Conservation (phyloP, 106 monocot species). For the Allium cepa region DNA sequence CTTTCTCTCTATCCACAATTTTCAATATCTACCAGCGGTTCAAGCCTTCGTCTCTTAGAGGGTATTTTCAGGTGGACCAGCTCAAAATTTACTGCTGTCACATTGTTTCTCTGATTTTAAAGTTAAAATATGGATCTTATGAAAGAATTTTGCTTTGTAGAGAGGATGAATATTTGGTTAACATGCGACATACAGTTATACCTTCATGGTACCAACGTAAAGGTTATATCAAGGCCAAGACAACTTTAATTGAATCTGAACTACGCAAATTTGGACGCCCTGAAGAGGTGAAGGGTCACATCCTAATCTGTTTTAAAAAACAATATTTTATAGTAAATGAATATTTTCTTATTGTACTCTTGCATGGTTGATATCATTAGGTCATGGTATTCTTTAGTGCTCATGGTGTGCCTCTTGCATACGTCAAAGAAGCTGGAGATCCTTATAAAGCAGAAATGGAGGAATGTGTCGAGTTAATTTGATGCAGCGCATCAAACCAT, state of each 20-base stretch:
- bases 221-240: constrained; percentile 87
- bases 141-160: constrained; percentile 32
- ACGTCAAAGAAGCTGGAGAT: constrained; percentile 97
- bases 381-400: constrained; percentile 97
- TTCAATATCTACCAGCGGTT: constrained; percentile 99
- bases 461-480: constrained; percentile 84
- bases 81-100: background rate
- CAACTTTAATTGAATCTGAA: constrained; percentile 70
- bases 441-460: constrained; percentile 99
- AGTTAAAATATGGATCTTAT: constrained; percentile 5
- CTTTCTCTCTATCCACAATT: constrained; percentile 98
- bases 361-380: constrained; percentile 25
- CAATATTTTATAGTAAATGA: no score
- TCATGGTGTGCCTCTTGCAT: constrained; percentile 94
- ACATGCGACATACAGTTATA: constrained; percentile 96
- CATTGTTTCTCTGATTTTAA: no score
- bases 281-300: constrained; percentile 33
- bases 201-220: constrained; percentile 94
- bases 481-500: no score
- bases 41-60: constrained; percentile 93
- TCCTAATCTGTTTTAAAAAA: no score
- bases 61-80: constrained; percentile 80
- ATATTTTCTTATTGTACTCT: background rate
- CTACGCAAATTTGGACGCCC: constrained; percentile 59
- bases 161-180: constrained; percentile 96